phyloP scores from a whole-genome alignment of 768 basidiomycete genomes.

The Paxillus ammoniavirescens region DNA sequence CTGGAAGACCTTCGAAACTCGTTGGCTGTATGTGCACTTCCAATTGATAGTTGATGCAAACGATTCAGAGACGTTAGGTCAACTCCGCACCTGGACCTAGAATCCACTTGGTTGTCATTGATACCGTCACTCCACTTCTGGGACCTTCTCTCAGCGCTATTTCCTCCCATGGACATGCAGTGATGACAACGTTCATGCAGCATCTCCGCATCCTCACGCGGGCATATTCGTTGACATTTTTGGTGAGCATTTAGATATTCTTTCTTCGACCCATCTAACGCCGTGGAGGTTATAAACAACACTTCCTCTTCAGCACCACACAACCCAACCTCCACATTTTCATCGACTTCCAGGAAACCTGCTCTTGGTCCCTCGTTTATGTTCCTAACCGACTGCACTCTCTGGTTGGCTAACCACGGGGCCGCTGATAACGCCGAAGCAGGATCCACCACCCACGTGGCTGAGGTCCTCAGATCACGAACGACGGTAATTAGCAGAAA shows the following conservation, averaged over 20 bases:
- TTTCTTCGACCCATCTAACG: background rate
- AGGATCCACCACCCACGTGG: slow-evolving; percentile 28
- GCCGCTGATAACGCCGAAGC: slow-evolving; percentile 12
- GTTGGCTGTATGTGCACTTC: slow-evolving; percentile 24
- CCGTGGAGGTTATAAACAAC: slow-evolving; percentile 58
- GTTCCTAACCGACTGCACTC: slow-evolving; percentile 66
- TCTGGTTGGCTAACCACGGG: slow-evolving; percentile 56
- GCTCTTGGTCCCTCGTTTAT: slow-evolving; percentile 76
- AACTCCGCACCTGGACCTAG: slow-evolving; percentile 7
- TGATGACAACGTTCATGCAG: slow-evolving; percentile 71
- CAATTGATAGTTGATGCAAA: background rate
- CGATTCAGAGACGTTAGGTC: slow-evolving; percentile 10
- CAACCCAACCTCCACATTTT: slow-evolving; percentile 34
- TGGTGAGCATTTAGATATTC: slow-evolving; percentile 44
- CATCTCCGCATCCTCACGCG: slow-evolving; percentile 53
- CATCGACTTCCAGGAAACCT: slow-evolving; percentile 52
- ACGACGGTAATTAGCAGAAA: slow-evolving; percentile 30
- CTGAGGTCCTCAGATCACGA: slow-evolving; percentile 45
- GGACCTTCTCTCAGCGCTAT: slow-evolving; percentile 60
- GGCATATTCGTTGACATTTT: slow-evolving; percentile 41
- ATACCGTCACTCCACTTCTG: slow-evolving; percentile 62
- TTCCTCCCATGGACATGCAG: slow-evolving; percentile 73
- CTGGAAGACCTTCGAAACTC: slow-evolving; percentile 43
- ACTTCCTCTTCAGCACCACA: slow-evolving; percentile 36
- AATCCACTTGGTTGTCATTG: slow-evolving; percentile 57